A percentile compares a stretch with the other conserved stretches of the same genome.
Evolutionary conservation across 2,329 filamentous ascomycete genomes (phyloP).

Genomic region (Escovopsis sp.): DNA sequence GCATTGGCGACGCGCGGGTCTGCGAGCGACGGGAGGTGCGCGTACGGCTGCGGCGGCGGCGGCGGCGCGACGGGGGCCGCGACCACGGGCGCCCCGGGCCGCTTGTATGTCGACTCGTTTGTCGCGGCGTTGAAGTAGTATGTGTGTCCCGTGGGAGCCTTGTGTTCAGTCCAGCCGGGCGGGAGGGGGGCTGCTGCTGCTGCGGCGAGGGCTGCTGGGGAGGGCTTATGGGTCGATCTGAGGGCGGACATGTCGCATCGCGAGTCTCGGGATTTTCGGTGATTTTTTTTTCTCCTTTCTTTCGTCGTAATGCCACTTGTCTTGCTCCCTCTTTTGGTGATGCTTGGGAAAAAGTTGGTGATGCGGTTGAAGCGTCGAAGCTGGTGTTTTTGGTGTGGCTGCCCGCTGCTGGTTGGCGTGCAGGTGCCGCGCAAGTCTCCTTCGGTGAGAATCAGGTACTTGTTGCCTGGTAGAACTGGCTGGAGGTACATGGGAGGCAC

Average conservation of each 20-base stretch:
- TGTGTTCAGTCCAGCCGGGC: constrained; percentile 85
- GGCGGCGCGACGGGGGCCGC: constrained; percentile 16
- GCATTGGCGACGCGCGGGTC: constrained; percentile 44
- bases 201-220: constrained; percentile 19
- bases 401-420: too few relatives aligned
- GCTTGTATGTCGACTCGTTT: constrained; percentile 75
- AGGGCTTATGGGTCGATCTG: constrained; percentile 60
- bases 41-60: constrained; percentile 14
- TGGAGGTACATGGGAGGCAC: too few relatives aligned
- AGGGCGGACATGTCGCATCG: constrained; percentile 31
- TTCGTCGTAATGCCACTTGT: too few relatives aligned
- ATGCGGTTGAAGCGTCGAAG: too few relatives aligned
- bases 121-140: constrained; percentile 81
- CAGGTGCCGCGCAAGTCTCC: too few relatives aligned
- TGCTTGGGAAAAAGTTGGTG: neutral
- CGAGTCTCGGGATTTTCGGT: neutral
- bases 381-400: too few relatives aligned
- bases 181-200: constrained; percentile 44
- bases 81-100: constrained; percentile 34
- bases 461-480: too few relatives aligned
- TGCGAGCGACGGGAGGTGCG: constrained; percentile 26
- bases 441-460: too few relatives aligned
- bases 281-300: too few relatives aligned
- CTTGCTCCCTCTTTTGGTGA: too few relatives aligned
- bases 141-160: constrained; percentile 68